These are phyloP conservation scores for Plasmodium inui DNA, from an alignment of 169 alveolate genomes.

Conservation along the genomic window DNA sequence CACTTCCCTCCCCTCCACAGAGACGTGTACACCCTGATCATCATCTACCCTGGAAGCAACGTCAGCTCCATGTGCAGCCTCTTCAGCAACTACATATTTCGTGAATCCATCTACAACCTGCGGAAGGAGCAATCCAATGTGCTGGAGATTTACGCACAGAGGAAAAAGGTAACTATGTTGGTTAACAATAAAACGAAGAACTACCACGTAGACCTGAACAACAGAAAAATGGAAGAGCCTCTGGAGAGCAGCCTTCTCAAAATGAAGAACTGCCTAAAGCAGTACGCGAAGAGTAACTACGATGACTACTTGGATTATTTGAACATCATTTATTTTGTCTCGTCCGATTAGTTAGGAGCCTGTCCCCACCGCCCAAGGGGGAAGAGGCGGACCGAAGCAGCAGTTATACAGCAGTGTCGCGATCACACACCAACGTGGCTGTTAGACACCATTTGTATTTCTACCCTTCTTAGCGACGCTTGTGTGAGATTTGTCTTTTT, in stretches of 20 bases:
- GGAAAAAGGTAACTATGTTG: slow-evolving; percentile 15
- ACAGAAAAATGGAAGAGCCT: background rate
- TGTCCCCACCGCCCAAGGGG: background rate
- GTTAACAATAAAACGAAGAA: slow-evolving; percentile 39
- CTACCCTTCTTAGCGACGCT: background rate
- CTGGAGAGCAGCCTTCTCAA: slow-evolving; percentile 1
- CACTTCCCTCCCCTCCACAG: background rate
- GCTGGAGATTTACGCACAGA: slow-evolving; percentile 37
- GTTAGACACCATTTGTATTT: background rate
- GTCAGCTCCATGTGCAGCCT: background rate
- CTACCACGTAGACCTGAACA: slow-evolving; percentile 7
- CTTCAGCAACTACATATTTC: slow-evolving; percentile 25
- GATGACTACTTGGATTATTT: slow-evolving; percentile 47
- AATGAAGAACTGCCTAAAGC: slow-evolving; percentile 28
- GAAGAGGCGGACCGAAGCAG: background rate
- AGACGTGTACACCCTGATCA: slow-evolving; percentile 44
- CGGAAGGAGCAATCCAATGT: slow-evolving; percentile 55
- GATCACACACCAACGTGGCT: background rate
- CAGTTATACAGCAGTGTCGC: too few relatives aligned
- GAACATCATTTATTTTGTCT: slow-evolving; percentile 36
- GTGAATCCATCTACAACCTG: slow-evolving; percentile 24
- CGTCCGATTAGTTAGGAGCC: slow-evolving; percentile 12
- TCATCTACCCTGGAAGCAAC: slow-evolving; percentile 44
- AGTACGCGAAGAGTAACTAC: slow-evolving; percentile 10
- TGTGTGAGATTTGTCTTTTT: background rate